These are phyloP conservation scores for Polytrichum commune DNA, from an alignment of 225 moss, liverwort and hornwort genomes.

Conservation along the genomic window DNA sequence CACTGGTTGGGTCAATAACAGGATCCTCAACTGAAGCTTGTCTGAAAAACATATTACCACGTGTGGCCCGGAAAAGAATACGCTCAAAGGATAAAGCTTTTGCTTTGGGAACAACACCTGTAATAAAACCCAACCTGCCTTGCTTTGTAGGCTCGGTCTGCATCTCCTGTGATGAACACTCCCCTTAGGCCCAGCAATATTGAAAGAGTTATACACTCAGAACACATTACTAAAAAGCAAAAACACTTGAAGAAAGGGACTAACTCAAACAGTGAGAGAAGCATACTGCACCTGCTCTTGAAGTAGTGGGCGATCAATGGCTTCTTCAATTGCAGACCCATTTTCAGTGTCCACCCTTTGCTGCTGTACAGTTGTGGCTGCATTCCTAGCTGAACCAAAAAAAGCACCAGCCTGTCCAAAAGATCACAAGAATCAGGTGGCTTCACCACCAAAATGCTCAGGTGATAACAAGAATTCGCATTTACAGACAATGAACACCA, in stretches of 20 bases:
- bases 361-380: slow-evolving; percentile 67
- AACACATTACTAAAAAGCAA: neutral
- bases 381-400: slow-evolving; percentile 83
- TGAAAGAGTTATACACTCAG: neutral
- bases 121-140: slow-evolving; percentile 88
- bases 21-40: slow-evolving; percentile 77
- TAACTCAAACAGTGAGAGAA: slow-evolving; percentile 16
- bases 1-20: slow-evolving; percentile 83
- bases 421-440: neutral
- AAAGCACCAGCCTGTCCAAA: slow-evolving; percentile 72
- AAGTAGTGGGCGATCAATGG: slow-evolving; percentile 84
- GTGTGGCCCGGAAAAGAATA: slow-evolving; percentile 93
- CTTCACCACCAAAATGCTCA: too few species aligned
- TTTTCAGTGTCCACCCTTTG: slow-evolving; percentile 73
- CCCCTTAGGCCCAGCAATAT: slow-evolving; percentile 35
- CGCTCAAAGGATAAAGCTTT: slow-evolving; percentile 87
- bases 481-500: too few species aligned
- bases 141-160: slow-evolving; percentile 97
- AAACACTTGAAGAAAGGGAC: neutral
- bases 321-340: slow-evolving; percentile 79
- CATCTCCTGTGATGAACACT: slow-evolving; percentile 86
- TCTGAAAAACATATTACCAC: slow-evolving; percentile 96
- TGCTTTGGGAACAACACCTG: slow-evolving; percentile 76
- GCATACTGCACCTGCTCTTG: slow-evolving; percentile 90
- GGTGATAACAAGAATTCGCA: too few species aligned